phyloP scores from a whole-genome alignment of 1,284 basidiomycete genomes.

The Jaminaea rosea region DNA sequence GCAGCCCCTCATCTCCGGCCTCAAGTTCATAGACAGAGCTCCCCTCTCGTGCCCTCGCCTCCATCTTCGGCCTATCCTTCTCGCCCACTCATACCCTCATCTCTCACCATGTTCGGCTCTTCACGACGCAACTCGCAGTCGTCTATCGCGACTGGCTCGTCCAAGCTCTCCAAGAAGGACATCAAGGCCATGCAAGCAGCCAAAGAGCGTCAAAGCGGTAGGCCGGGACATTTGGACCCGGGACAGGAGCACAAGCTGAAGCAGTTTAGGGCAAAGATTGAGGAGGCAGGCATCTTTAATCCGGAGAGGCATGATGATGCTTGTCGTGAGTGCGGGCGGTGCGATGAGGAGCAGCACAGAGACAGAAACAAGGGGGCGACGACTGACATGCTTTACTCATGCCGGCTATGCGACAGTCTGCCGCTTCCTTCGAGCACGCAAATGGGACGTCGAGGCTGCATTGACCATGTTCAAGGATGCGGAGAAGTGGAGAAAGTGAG shows the following conservation, averaged over 20 bases:
- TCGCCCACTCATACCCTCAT: no score
- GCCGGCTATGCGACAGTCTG: conserved; percentile 22
- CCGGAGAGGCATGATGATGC: conserved; percentile 44
- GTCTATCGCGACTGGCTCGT: conserved; percentile 18
- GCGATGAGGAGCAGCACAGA: no score
- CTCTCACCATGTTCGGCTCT: no score
- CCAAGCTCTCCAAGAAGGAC: conserved; percentile 30
- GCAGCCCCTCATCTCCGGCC: no score
- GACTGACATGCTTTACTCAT: neutral
- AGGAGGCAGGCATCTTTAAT: conserved; percentile 36
- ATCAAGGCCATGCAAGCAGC: conserved; percentile 7
- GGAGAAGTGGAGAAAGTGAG: conserved; percentile 89
- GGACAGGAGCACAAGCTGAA: conserved; percentile 34
- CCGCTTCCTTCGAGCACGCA: conserved; percentile 77
- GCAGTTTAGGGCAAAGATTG: conserved; percentile 29
- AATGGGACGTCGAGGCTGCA: conserved; percentile 73
- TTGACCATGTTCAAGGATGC: conserved; percentile 74
- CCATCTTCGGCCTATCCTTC: no score
- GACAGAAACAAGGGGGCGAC: neutral
- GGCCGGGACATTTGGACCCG: conserved; percentile 39
- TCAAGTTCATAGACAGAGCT: no score
- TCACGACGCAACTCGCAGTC: no score
- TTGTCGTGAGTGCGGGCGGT: conserved; percentile 22
- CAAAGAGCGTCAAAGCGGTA: conserved; percentile 13
- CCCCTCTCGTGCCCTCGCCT: no score